Evolutionary conservation across 23 red algal species (phyloP).

Genomic region (Gracilaria caudata): DNA sequence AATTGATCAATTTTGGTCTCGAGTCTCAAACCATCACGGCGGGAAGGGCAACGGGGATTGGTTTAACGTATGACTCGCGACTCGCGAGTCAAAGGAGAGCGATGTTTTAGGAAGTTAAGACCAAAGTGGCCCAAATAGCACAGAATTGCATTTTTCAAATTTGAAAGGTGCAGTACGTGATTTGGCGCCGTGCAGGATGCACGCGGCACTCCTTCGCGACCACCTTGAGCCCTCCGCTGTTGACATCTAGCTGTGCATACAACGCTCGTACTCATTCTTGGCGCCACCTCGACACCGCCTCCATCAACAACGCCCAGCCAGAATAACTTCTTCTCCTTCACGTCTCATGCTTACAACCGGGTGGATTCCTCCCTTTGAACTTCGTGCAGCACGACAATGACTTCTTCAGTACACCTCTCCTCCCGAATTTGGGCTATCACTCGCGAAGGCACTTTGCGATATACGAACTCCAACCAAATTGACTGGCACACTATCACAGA

Average conservation of each 20-base stretch:
- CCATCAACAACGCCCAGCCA: neutral
- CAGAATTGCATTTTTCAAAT: conserved; percentile 25
- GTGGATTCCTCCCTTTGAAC: neutral
- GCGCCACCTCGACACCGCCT: conserved; percentile 3
- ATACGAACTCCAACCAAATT: conserved; percentile 2
- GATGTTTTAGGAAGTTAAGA: no score
- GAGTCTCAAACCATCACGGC: neutral
- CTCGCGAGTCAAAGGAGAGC: neutral
- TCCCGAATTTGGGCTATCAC: conserved; percentile 54
- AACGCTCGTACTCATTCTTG: conserved; percentile 32
- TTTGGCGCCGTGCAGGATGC: conserved; percentile 7
- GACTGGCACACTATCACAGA: conserved; percentile 29
- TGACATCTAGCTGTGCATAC: neutral
- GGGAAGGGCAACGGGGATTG: neutral
- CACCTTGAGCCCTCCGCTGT: neutral
- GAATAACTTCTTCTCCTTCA: neutral
- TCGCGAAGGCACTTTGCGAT: conserved; percentile 42
- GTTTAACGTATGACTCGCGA: neutral
- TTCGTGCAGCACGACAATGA: conserved; percentile 12
- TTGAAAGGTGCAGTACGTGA: neutral
- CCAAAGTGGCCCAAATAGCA: conserved; percentile 14
- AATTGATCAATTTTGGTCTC: neutral
- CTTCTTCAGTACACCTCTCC: conserved; percentile 22
- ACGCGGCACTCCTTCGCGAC: neutral
- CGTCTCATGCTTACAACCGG: neutral